Base-by-base conservation (phyloP, 306 rosid genomes). In the Trifolium fragiferum region DNA sequence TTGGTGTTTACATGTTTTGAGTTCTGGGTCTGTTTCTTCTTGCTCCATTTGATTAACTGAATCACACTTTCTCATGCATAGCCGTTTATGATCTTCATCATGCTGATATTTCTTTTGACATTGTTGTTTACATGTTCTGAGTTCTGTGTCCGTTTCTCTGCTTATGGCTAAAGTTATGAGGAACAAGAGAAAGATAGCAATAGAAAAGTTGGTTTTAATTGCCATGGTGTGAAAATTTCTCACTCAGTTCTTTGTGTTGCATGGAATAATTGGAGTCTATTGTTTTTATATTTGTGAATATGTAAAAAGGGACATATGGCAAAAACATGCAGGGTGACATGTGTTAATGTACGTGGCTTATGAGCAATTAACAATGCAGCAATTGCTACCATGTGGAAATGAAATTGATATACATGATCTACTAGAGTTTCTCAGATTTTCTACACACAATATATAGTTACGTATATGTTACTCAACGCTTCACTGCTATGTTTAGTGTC, bases 21-120 rank as follows among this genome's bases (percentile, higher is more conserved):
- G 74, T 64, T 88, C 93, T 0, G 87, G 88, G 51, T 92, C 93
- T 0, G 71, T 85, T 64, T 83, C 89, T 74, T 66, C 72, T 59
- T 68, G 41, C 87, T 89, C 86, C 73, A 30, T 65, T 9, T 38
- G 27, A 15, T 59, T n/a, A n/a, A n/a, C n/a, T n/a, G 23, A 15
- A 0, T 92, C 85, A 50, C 96, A 92, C 3, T 16, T 23, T 6
- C 18, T 10, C 60, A 66, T 25, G 75, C 96, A 92, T 3, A 8
- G 9, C 1, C 8, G 19, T 69, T 19, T 78, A 59, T 88, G 78
- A 5, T 9, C 2, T 55, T 76, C 72, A 4, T 19, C 78, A 23
- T 50, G 80, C 16, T 87, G 83, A 3, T 1, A 35, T 43, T 80
- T 83, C n/a, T 80, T 83, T 14, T 12, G n/a, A 87, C 96, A 92